Conservation (phyloP, 306 rosid genomes). For the Castanopsis chinensis region DNA sequence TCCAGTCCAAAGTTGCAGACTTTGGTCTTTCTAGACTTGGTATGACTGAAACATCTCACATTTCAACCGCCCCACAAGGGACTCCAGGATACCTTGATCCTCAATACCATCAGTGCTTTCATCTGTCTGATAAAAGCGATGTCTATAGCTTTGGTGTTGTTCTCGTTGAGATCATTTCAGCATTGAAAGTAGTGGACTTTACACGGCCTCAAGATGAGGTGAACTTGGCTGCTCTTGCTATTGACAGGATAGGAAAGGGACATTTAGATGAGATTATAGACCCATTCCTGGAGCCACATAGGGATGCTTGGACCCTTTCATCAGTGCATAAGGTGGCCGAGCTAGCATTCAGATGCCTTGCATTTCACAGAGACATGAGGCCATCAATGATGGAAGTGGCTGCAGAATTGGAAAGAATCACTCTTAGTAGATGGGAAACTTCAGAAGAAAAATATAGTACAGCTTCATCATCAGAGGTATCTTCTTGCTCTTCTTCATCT, state of each 20-base stretch:
- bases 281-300: conserved; percentile 38
- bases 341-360: conserved; percentile 86
- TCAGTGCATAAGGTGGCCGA: conserved; percentile 76
- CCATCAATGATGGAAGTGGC: conserved; percentile 92
- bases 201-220: conserved; percentile 73
- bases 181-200: conserved; percentile 78
- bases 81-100: conserved; percentile 97
- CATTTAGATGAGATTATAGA: conserved; percentile 67
- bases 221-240: conserved; percentile 67
- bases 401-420: conserved; percentile 65
- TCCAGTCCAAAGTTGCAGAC: conserved; percentile 82
- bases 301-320: conserved; percentile 46
- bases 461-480: conserved; percentile 44
- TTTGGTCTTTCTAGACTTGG: conserved; percentile 95
- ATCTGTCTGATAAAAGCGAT: conserved; percentile 90
- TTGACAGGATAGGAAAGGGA: conserved; percentile 69
- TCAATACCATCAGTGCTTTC: conserved; percentile 90
- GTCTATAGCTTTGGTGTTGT: conserved; percentile 96
- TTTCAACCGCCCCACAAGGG: conserved; percentile 95
- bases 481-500: conserved; percentile 51
- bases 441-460: conserved; percentile 39
- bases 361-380: conserved; percentile 87
- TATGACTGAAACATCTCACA: conserved; percentile 68
- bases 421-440: conserved; percentile 35
- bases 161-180: conserved; percentile 81